Evolutionary conservation across 2,329 filamentous ascomycete genomes (phyloP).

Genomic region (Aquanectria penicillioides): DNA sequence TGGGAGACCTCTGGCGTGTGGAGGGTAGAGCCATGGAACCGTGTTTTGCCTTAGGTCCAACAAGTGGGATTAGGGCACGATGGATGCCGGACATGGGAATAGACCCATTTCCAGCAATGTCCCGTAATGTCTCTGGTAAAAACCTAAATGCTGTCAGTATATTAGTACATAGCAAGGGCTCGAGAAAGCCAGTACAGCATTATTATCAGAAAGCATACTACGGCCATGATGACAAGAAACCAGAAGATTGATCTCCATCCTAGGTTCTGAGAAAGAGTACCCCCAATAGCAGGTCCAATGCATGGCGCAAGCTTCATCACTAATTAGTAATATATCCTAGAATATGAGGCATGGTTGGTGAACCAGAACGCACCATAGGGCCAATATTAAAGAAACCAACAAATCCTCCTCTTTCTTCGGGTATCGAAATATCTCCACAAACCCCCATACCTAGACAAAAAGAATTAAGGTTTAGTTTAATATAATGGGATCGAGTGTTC

Average conservation of each 20-base stretch:
- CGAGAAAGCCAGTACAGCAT: conserved; percentile 35
- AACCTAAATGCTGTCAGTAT: background rate
- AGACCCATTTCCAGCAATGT: conserved; percentile 10
- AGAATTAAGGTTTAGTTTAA: background rate
- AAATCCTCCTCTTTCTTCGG: conserved; percentile 46
- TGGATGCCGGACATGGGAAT: conserved; percentile 8
- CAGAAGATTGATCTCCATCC: conserved; percentile 65
- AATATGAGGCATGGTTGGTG: background rate
- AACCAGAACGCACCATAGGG: conserved; percentile 34
- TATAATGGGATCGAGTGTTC: background rate
- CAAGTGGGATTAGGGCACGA: background rate
- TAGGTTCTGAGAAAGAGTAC: conserved; percentile 55
- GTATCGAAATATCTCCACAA: conserved; percentile 46
- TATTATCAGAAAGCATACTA: conserved; percentile 48
- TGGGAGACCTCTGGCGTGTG: background rate
- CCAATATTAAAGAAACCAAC: conserved; percentile 48
- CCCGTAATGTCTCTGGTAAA: conserved; percentile 42
- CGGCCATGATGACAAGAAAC: conserved; percentile 60
- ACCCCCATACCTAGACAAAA: conserved; percentile 40
- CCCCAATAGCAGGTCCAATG: conserved; percentile 61
- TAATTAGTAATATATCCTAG: no score
- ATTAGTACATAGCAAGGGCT: background rate
- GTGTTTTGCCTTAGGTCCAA: background rate
- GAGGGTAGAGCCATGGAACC: background rate
- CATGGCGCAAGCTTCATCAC: conserved; percentile 51